Conservation (phyloP, 345 rosid genomes). For the Sisymbrium altissimum region DNA sequence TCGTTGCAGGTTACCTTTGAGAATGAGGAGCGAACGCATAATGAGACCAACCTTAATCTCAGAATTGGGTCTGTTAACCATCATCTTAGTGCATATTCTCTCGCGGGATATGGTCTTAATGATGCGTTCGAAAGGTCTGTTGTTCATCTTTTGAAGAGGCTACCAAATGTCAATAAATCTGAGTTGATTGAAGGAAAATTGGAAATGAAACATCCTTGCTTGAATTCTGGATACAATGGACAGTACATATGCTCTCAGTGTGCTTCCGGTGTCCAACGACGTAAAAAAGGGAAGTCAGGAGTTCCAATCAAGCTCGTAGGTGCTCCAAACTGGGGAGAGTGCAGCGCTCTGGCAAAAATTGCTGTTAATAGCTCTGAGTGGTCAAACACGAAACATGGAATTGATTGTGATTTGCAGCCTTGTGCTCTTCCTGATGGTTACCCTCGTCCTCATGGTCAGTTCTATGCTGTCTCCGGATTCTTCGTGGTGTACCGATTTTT, state of each 20-base stretch:
- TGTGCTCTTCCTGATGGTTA: constrained; percentile 75
- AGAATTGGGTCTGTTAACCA: constrained; percentile 76
- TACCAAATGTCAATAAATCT: constrained; percentile 40
- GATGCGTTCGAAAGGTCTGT: constrained; percentile 97
- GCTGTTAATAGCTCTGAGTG: constrained; percentile 90
- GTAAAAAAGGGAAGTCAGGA: constrained; percentile 62
- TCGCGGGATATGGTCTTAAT: constrained; percentile 93
- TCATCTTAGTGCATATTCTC: constrained; percentile 93
- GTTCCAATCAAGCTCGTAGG: constrained; percentile 65
- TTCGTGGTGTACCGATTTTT: constrained; percentile 88
- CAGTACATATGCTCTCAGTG: constrained; percentile 72
- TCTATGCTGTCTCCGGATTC: constrained; percentile 91
- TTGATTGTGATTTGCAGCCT: constrained; percentile 89
- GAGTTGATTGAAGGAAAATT: constrained; percentile 52
- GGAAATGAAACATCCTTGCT: constrained; percentile 87
- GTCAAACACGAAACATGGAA: constrained; percentile 57
- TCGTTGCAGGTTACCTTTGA: constrained; percentile 99
- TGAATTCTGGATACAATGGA: constrained; percentile 79
- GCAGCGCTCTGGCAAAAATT: constrained; percentile 71
- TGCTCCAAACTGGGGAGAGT: constrained; percentile 83
- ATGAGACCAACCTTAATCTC: constrained; percentile 62
- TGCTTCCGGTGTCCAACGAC: constrained; percentile 43
- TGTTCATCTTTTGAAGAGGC: constrained; percentile 47
- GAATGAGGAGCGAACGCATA: constrained; percentile 52
- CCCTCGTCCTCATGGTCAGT: constrained; percentile 87